phyloP scores from a whole-genome alignment of 257 asterid species.

The Salvia splendens region DNA sequence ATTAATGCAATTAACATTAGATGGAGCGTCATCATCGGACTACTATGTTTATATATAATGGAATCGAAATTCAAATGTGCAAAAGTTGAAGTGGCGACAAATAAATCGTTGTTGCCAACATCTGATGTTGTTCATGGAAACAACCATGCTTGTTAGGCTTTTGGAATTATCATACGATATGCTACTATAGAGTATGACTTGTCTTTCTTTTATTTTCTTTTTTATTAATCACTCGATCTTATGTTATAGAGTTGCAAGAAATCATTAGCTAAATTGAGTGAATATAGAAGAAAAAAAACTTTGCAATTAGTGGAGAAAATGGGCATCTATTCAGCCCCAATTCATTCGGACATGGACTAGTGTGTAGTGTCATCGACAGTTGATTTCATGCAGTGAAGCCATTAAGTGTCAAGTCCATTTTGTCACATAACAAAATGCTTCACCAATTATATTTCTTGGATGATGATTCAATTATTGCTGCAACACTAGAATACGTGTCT shows the following conservation, averaged over 20 bases:
- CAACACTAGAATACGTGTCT: too few species aligned
- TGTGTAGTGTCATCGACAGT: constrained; percentile 31
- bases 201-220: too few species aligned
- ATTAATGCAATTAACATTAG: too few species aligned
- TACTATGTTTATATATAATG: not conserved
- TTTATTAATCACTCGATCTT: too few species aligned
- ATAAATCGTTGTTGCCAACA: not conserved
- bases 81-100: constrained; percentile 17
- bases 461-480: too few species aligned
- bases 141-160: not conserved
- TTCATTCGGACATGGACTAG: constrained; percentile 39
- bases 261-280: not conserved
- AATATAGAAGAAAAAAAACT: not conserved
- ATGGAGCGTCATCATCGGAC: too few species aligned
- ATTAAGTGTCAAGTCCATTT: constrained; percentile 10
- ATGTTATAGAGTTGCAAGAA: not conserved
- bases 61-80: constrained; percentile 6
- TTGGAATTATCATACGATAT: too few species aligned
- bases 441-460: constrained; percentile 7
- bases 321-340: constrained; percentile 75
- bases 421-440: not conserved
- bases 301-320: constrained; percentile 33
- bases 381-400: constrained; percentile 30
- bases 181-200: too few species aligned
- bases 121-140: constrained; percentile 12